Evolutionary conservation across 805 yeast genomes (phyloP).

Genomic region (Ogataea pilisensis): DNA sequence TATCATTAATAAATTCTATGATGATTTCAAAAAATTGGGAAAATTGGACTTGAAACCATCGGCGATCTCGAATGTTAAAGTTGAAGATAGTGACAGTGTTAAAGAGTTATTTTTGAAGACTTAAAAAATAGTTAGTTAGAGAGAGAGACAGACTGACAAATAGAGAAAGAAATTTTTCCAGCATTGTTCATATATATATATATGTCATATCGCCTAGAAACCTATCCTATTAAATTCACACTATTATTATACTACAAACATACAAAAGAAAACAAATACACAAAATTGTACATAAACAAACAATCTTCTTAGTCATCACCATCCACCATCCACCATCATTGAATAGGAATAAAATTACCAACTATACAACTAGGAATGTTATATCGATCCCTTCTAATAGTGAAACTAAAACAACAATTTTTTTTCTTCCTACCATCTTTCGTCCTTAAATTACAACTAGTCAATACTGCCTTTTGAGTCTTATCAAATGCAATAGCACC

Average conservation of each 20-base stretch:
- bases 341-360: conserved; percentile 88
- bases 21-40: conserved; percentile 13
- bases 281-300: no score
- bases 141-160: neutral
- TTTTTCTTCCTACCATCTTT: conserved; percentile 75
- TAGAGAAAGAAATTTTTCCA: neutral
- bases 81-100: conserved; percentile 4
- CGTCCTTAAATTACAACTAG: conserved; percentile 83
- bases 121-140: no score
- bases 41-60: conserved; percentile 4
- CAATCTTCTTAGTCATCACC: no score
- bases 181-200: no score
- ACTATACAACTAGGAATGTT: conserved; percentile 95
- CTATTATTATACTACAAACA: no score
- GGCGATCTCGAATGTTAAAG: conserved; percentile 5
- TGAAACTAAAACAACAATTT: conserved; percentile 90
- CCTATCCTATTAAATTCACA: no score
- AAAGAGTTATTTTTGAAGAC: neutral
- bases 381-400: conserved; percentile 86
- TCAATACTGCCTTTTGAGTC: conserved; percentile 90
- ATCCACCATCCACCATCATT: conserved; percentile 10
- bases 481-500: conserved; percentile 95
- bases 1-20: conserved; percentile 23
- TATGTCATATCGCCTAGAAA: no score
- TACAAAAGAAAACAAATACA: neutral